Evolutionary conservation across 202 grass and related monocot species (phyloP).

Genomic region (Panicum hallii): DNA sequence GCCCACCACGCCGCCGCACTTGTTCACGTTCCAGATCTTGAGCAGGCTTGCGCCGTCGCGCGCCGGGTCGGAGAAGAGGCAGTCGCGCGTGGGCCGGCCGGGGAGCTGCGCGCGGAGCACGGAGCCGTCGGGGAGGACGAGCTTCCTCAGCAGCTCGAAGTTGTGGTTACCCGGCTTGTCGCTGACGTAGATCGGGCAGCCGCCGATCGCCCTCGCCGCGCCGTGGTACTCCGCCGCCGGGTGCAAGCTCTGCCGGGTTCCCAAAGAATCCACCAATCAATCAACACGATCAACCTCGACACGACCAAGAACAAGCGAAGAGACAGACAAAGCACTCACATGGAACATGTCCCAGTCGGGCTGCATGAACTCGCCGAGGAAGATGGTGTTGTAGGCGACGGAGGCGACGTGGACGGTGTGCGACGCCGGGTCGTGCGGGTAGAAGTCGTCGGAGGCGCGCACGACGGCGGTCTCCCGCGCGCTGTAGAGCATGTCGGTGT

Average conservation of each 20-base stretch:
- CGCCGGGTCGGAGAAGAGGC: slow-evolving; percentile 85
- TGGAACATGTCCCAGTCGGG: slow-evolving; percentile 99
- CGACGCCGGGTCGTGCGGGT: slow-evolving; percentile 79
- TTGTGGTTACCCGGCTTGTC: slow-evolving; percentile 84
- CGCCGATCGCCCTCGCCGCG: slow-evolving; percentile 74
- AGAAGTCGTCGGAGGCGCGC: slow-evolving; percentile 91
- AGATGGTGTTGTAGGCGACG: slow-evolving; percentile 83
- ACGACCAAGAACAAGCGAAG: too few species aligned
- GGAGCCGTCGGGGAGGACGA: slow-evolving; percentile 81
- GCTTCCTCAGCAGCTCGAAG: slow-evolving; percentile 69
- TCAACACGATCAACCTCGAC: too few species aligned
- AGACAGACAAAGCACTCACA: slow-evolving; percentile 19
- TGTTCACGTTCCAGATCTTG: slow-evolving; percentile 90
- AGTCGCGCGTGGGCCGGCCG: slow-evolving; percentile 68
- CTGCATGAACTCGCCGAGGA: slow-evolving; percentile 94
- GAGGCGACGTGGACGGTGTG: slow-evolving; percentile 82
- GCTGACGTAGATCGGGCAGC: slow-evolving; percentile 79
- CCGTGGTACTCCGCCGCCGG: slow-evolving; percentile 89
- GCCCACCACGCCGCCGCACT: slow-evolving; percentile 67
- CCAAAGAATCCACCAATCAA: too few species aligned
- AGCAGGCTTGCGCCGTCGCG: slow-evolving; percentile 74
- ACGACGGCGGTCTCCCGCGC: slow-evolving; percentile 63
- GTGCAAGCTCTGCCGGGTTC: slow-evolving; percentile 59
- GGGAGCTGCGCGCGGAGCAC: slow-evolving; percentile 71
- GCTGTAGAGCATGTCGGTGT: slow-evolving; percentile 83